phyloP scores from a whole-genome alignment of 2,329 filamentous ascomycete species.

The Talaromyces verruculosus region DNA sequence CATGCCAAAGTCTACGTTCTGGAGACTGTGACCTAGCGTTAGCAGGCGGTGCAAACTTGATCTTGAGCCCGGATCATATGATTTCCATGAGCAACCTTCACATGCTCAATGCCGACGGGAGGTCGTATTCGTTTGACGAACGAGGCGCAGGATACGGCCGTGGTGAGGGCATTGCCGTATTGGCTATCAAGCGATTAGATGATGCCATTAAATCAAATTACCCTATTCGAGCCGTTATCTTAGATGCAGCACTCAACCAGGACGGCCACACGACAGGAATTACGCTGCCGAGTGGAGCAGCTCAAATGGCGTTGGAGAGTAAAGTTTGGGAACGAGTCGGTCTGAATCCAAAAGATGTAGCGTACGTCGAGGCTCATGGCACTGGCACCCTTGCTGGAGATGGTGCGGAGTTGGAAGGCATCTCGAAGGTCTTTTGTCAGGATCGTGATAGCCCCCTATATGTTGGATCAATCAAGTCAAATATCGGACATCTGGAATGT shows the following conservation, averaged over 20 bases:
- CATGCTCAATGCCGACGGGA: constrained; percentile 55
- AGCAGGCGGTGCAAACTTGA: constrained; percentile 27
- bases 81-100: constrained; percentile 37
- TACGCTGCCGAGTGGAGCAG: constrained; percentile 38
- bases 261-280: constrained; percentile 44
- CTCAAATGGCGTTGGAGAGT: constrained; percentile 41
- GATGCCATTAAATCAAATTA: constrained; percentile 51
- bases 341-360: constrained; percentile 26
- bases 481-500: constrained; percentile 28
- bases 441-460: constrained; percentile 19
- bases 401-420: constrained; percentile 54
- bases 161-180: constrained; percentile 48
- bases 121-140: constrained; percentile 52
- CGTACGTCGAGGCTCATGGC: constrained; percentile 44
- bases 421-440: constrained; percentile 41
- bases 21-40: constrained; percentile 31
- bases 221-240: constrained; percentile 30
- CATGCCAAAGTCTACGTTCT: constrained; percentile 31
- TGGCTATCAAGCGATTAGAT: constrained; percentile 50
- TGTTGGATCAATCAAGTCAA: constrained; percentile 30
- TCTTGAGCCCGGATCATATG: constrained; percentile 35
- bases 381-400: constrained; percentile 55
- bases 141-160: constrained; percentile 54
- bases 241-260: constrained; percentile 28
- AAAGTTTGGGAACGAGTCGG: constrained; percentile 38